Evolutionary conservation across 768 basidiomycete genomes (phyloP).

Genomic region (Mycena maculata): DNA sequence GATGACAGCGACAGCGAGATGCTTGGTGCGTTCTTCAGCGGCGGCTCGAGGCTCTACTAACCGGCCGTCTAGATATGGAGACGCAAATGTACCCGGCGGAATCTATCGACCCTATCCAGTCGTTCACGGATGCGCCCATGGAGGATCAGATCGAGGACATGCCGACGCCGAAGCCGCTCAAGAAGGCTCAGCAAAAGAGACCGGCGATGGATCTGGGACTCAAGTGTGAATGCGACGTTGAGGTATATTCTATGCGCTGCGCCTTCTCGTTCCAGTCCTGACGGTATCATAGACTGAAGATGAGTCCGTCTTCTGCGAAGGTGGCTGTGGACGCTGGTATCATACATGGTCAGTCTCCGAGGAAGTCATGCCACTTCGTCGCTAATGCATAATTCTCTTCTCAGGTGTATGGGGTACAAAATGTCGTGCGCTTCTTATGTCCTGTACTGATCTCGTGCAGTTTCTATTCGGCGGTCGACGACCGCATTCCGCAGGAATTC

Average conservation of each 20-base stretch:
- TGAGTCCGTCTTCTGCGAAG: conserved; percentile 71
- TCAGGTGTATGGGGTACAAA: conserved; percentile 55
- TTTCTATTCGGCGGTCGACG: conserved; percentile 70
- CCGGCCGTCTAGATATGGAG: conserved; percentile 50
- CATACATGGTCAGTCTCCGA: conserved; percentile 72
- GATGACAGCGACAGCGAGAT: conserved; percentile 61
- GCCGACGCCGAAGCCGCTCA: conserved; percentile 31
- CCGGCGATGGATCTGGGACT: conserved; percentile 52
- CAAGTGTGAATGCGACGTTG: conserved; percentile 78
- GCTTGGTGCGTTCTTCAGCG: conserved; percentile 50
- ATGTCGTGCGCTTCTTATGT: not conserved
- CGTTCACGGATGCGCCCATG: conserved; percentile 46
- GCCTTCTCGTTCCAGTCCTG: not conserved
- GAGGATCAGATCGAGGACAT: conserved; percentile 27
- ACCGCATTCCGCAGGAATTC: conserved; percentile 69
- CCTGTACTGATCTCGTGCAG: conserved; percentile 46
- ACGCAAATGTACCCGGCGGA: conserved; percentile 46
- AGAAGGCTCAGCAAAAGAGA: conserved; percentile 28
- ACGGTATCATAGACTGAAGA: conserved; percentile 62
- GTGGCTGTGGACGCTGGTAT: conserved; percentile 78
- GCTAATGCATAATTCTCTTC: not conserved
- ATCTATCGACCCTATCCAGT: conserved; percentile 51
- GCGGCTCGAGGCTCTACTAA: not conserved
- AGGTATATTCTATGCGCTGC: conserved; percentile 49
- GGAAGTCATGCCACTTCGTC: not conserved